phyloP scores from a whole-genome alignment of 164 flowering plant species.

The Chimonanthus praecox region DNA sequence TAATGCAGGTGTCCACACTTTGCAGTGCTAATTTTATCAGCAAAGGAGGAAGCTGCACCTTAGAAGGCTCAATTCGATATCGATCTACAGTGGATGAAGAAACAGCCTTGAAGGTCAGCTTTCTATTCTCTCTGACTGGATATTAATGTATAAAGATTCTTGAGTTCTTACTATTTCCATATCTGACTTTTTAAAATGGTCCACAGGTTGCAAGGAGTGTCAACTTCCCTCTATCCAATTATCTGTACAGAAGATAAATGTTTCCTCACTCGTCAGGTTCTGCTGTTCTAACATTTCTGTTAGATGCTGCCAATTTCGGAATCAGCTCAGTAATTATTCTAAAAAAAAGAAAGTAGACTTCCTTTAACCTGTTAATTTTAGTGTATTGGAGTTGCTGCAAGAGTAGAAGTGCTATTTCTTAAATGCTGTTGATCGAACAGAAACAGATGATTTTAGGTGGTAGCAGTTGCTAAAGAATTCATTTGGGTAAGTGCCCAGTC shows the following conservation, averaged over 20 bases:
- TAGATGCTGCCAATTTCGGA: no score
- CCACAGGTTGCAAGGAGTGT: constrained; percentile 85
- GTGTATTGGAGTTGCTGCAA: no score
- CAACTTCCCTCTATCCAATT: constrained; percentile 76
- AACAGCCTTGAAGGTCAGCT: constrained; percentile 65
- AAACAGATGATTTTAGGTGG: no score
- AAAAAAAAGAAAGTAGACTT: no score
- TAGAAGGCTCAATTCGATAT: constrained; percentile 83
- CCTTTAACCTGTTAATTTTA: no score
- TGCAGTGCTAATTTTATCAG: constrained; percentile 83
- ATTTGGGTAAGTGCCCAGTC: no score
- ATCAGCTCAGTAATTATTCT: no score
- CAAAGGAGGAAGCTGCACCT: constrained; percentile 84
- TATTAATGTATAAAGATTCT: not conserved
- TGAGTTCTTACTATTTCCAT: not conserved
- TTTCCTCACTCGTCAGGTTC: not conserved
- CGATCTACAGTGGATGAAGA: constrained; percentile 74
- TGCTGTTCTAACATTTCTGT: no score
- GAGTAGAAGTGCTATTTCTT: no score
- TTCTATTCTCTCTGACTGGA: not conserved
- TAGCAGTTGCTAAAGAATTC: no score
- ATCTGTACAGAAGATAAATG: constrained; percentile 60
- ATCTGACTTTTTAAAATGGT: constrained; percentile 9
- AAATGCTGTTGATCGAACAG: no score
- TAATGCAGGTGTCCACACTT: constrained; percentile 86